Base-by-base conservation (phyloP, 179 eudicot genomes). In the Carnegiea gigantea region DNA sequence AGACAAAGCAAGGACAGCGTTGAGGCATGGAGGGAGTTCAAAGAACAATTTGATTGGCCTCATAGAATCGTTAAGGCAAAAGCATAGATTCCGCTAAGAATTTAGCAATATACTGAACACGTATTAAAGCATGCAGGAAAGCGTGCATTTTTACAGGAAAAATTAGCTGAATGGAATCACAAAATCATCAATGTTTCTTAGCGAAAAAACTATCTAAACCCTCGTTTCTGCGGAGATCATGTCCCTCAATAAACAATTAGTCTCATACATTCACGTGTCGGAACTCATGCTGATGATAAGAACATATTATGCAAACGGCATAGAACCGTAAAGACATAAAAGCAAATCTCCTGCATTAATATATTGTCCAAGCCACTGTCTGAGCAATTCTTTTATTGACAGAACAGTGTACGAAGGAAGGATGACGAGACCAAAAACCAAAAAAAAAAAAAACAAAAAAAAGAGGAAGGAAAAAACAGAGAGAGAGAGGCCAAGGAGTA, bases 1-100 rank as follows among this genome's bases (percentile, higher is more conserved):
- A 46, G 65, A 71, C 15, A 64, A 87, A 75, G 92, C 92, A 8
- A 53, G 62, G 36, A 82, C 40, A 59, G 89, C 89, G 0, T 68
- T 81, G 40, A 80, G 79, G 43, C 68, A 3, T 24, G 71, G 70
- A 75, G 94, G 90, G 49, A 84, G 86, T 85, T 89, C 91, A 40
- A 17, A 26, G 38, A 82, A 82, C 49, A 70, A 48, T 51, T 48
- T 78, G 30, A 46, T 40, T 77, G 65, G 57, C 20, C 84, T 82
- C 36, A 49, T 82, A 14, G 36, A 60, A 20, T 82, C 78, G 59
- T 59, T 78, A 70, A 53, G 73, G 51, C 38, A 81, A 75, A 26
- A 26, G 54, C 21, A 40, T 13, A 74, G 20, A 17, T 9, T 60
- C 54, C 24, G 26, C 11, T 40, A 38, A 67, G 38, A 75, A 51